Base-by-base conservation (phyloP, 306 rosid genomes). In the Phaseolus lunatus region DNA sequence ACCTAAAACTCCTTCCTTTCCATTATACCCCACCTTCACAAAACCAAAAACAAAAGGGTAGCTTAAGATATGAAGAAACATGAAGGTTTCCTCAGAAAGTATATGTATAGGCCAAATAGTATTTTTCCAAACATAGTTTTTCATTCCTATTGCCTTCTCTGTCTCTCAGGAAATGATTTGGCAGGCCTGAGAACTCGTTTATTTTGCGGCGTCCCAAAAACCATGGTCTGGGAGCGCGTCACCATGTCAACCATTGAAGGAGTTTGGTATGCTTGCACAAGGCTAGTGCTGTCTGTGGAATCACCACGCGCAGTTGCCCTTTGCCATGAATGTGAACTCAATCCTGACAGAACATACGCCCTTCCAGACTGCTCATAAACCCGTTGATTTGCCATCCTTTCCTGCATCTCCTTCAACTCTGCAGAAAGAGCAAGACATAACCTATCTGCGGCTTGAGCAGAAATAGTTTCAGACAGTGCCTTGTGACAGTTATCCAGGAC, bases 291-390 rank as follows among this genome's bases (percentile, higher is more conserved):
- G 37, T 89, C 98, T 1, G 92, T 89, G 8, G 96, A 93, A 86
- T 96, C 91, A 11, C 99, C 99, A 29, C 99, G 79, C 0, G 97
- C 93, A 1, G 99, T 96, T 67, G 99, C 99, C 83, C 99, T 88
- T 81, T 96, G 99, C 91, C 89, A 88, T 64, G 98, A 89, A 79
- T 96, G 99, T 13, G 99, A 92, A 88, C 99, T 96, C 84, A 96
- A 80, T 73, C 99, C 99, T 18, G 99, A 96, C 35, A 96, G 54
- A 44, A 96, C 93, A 43, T 96, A 96, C 20, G 99, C 99, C 83
- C 99, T 85, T 77, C 99, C 99, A 0, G 99, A 89, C n/a, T 92
- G 89, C 88, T 95, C 96, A 2, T 95, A 95, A 20, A 89, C 85
- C 1, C 85, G 96, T 2, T 83, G 93, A 77, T 77, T 93, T 1